Conservation (phyloP, 2,329 filamentous ascomycete species). For the Calonectria hawksworthii region DNA sequence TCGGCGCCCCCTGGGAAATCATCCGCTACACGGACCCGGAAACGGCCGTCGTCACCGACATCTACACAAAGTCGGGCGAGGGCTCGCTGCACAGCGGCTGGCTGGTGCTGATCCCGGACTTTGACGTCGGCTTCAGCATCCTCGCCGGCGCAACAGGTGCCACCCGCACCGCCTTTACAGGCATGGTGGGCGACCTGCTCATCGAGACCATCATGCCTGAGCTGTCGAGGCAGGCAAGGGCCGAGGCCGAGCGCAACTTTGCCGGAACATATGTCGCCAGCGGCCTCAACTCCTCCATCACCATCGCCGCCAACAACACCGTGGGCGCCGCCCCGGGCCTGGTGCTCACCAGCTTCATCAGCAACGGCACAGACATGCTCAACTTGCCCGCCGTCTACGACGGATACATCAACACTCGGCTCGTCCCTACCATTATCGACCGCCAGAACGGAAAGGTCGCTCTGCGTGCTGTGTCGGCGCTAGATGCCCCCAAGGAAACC, state of each 20-base stretch:
- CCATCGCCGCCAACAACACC: constrained; percentile 2
- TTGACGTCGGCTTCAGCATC: constrained; percentile 56
- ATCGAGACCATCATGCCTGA: constrained; percentile 26
- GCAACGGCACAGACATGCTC: constrained; percentile 34
- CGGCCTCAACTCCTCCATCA: constrained; percentile 1
- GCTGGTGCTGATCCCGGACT: constrained; percentile 58
- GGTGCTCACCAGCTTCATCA: constrained; percentile 24
- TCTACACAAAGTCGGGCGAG: constrained; percentile 32
- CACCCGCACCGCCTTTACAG: constrained; percentile 1
- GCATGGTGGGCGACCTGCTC: constrained; percentile 23
- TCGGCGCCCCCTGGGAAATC: constrained; percentile 42
- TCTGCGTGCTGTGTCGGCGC: not conserved
- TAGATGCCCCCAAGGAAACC: not conserved
- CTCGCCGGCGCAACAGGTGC: constrained; percentile 47
- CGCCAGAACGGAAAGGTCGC: not conserved
- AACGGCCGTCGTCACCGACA: constrained; percentile 16
- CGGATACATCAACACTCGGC: constrained; percentile 1
- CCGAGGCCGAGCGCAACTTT: constrained; percentile 24
- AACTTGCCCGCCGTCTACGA: not conserved
- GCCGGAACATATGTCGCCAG: constrained; percentile 25
- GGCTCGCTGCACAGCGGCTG: constrained; percentile 50
- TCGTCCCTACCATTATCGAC: not conserved
- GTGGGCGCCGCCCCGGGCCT: constrained; percentile 15
- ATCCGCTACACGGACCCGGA: constrained; percentile 24
- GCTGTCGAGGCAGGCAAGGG: constrained; percentile 17